phyloP scores from a whole-genome alignment of 768 basidiomycete species.

The Russula earlei region DNA sequence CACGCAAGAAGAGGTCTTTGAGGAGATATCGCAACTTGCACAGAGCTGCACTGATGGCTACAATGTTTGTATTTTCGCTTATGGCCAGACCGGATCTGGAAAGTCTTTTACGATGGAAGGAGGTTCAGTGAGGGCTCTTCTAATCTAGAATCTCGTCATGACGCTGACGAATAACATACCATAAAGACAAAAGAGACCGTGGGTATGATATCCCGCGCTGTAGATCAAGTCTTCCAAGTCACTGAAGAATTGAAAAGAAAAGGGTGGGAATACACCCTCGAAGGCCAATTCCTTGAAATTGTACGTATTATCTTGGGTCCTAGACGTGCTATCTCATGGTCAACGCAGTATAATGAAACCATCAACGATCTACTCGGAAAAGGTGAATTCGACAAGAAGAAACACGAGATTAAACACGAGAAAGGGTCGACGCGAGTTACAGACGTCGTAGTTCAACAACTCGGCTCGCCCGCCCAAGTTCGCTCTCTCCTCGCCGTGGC shows the following conservation, averaged over 20 bases:
- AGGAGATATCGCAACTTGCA: slow-evolving; percentile 85
- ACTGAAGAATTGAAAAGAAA: slow-evolving; percentile 63
- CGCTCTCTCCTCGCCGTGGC: slow-evolving; percentile 63
- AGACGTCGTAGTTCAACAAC: slow-evolving; percentile 64
- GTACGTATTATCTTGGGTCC: slow-evolving; percentile 35
- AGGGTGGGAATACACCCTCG: slow-evolving; percentile 87
- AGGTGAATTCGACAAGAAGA: slow-evolving; percentile 81
- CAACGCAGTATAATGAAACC: slow-evolving; percentile 77
- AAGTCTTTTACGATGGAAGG: slow-evolving; percentile 96
- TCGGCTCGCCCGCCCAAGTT: slow-evolving; percentile 71
- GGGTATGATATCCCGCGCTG: slow-evolving; percentile 93
- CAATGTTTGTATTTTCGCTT: slow-evolving; percentile 93
- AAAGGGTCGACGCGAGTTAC: slow-evolving; percentile 75
- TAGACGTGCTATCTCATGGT: slow-evolving; percentile 9
- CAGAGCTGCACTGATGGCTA: slow-evolving; percentile 90
- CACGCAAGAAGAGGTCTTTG: slow-evolving; percentile 79
- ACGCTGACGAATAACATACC: background rate
- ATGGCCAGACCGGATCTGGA: slow-evolving; percentile 87
- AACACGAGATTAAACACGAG: slow-evolving; percentile 93
- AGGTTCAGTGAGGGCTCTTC: slow-evolving; percentile 46
- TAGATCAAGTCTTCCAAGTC: slow-evolving; percentile 79
- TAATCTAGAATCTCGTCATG: background rate
- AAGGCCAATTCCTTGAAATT: slow-evolving; percentile 94
- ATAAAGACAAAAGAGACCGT: slow-evolving; percentile 51
- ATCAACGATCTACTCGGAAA: slow-evolving; percentile 88